A percentile compares a stretch with the other conserved stretches of the same genome.
phyloP scores from a whole-genome alignment of 73 alveolate genomes.

The Stentor coeruleus region DNA sequence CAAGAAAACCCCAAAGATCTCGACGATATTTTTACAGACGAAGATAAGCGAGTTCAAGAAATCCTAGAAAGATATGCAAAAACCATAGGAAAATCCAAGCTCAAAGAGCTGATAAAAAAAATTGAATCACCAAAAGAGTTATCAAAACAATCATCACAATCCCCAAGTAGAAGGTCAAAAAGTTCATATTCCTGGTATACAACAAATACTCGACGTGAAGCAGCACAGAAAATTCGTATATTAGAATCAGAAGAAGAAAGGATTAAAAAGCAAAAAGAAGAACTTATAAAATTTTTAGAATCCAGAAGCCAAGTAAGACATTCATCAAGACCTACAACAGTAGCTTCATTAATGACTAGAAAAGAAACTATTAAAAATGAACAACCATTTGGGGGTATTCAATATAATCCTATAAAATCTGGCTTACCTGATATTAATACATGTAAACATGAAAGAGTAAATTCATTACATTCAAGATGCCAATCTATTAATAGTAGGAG shows the following conservation, averaged over 20 bases:
- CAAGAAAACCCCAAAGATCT: no score
- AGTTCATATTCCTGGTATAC: neutral
- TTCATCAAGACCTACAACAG: neutral
- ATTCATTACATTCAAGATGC: no score
- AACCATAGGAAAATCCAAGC: slow-evolving; percentile 2
- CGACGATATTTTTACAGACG: no score
- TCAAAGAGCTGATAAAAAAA: no score
- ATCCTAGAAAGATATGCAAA: neutral
- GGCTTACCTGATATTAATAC: no score
- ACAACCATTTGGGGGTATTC: no score
- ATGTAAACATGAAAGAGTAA: no score
- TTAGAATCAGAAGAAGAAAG: neutral
- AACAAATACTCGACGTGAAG: neutral
- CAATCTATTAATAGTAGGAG: no score
- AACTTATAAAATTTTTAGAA: neutral
- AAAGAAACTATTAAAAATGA: no score
- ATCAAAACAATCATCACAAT: neutral
- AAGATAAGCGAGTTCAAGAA: neutral
- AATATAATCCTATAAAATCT: no score
- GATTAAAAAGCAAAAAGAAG: neutral
- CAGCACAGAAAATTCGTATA: neutral
- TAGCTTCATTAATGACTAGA: neutral
- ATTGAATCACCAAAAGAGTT: neutral
- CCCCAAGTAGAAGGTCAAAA: neutral
- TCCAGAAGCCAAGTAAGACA: neutral